phyloP scores from a whole-genome alignment of 306 rosid species.

The Casuarina equisetifolia region DNA sequence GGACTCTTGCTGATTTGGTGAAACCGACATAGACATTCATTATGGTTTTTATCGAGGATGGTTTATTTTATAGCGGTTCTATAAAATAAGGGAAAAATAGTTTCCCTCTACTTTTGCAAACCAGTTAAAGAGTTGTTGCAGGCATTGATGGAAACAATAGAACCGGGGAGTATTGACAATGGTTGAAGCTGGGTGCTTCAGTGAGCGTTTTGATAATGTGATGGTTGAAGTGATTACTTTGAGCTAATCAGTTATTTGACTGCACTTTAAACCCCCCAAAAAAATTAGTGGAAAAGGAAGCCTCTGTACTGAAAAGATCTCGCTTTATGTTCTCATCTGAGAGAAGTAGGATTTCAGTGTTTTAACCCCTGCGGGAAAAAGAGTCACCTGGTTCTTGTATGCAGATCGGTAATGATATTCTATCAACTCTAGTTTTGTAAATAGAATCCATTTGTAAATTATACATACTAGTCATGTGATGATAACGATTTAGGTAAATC shows the following conservation, averaged over 20 bases:
- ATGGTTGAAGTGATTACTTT: constrained; percentile 4
- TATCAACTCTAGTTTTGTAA: not conserved
- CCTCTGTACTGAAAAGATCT: not conserved
- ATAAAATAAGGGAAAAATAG: constrained; percentile 8
- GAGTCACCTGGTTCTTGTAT: not conserved
- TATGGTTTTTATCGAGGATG: constrained; percentile 37
- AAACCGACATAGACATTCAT: constrained; percentile 35
- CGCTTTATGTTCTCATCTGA: not conserved
- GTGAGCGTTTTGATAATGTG: not conserved
- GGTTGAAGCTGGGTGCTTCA: constrained; percentile 23
- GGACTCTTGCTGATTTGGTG: constrained; percentile 37
- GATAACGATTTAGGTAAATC: not conserved
- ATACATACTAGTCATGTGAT: not conserved
- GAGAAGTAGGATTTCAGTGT: not conserved
- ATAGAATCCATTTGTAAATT: not conserved
- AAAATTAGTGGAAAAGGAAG: no score
- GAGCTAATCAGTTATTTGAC: not conserved
- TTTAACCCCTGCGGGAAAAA: not conserved
- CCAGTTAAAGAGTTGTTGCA: constrained; percentile 22
- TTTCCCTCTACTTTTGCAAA: constrained; percentile 7
- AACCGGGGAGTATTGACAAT: constrained; percentile 14
- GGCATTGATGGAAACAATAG: constrained; percentile 24
- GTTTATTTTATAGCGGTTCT: constrained; percentile 22
- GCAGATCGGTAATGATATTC: not conserved
- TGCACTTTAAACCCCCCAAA: not conserved